A percentile compares a stretch with the other conserved stretches of the same genome.
Conservation (phyloP, 306 rosid genomes). For the Oxytropis ochrocephala region DNA sequence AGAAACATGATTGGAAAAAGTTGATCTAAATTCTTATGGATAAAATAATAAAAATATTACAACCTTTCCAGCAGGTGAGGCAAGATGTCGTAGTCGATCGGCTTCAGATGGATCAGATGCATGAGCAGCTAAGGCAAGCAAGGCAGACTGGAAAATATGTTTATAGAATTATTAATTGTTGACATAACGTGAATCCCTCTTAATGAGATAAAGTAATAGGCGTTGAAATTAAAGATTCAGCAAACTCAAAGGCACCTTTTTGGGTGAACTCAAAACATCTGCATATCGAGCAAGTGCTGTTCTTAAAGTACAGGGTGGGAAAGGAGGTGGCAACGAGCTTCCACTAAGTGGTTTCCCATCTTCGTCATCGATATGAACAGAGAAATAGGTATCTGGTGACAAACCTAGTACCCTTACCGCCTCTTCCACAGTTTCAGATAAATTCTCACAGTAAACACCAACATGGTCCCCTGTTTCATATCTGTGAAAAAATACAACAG, state of each 20-base stretch:
- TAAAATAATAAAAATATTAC: not conserved
- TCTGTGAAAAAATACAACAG: constrained; percentile 35
- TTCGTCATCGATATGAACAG: constrained; percentile 66
- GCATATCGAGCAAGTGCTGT: constrained; percentile 68
- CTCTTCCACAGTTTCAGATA: constrained; percentile 74
- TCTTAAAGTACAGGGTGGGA: constrained; percentile 75
- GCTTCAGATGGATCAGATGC: constrained; percentile 88
- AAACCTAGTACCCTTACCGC: constrained; percentile 57
- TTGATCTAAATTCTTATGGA: not conserved
- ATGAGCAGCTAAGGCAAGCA: constrained; percentile 85
- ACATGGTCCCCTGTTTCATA: constrained; percentile 99
- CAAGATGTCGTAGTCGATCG: constrained; percentile 78
- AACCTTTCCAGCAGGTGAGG: constrained; percentile 97
- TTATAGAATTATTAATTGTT: constrained; percentile 1
- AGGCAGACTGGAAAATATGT: constrained; percentile 52
- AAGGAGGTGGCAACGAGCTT: constrained; percentile 71
- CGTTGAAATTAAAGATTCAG: not conserved
- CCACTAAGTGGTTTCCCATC: constrained; percentile 85
- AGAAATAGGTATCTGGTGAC: constrained; percentile 77
- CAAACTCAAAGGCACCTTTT: constrained; percentile 57
- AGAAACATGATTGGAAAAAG: constrained; percentile 14
- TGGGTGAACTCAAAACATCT: constrained; percentile 86
- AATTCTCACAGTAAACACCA: constrained; percentile 92
- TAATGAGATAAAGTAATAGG: not conserved
- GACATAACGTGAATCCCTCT: not conserved